Conservation (phyloP, 1,284 basidiomycete species). For the Malassezia furfur region DNA sequence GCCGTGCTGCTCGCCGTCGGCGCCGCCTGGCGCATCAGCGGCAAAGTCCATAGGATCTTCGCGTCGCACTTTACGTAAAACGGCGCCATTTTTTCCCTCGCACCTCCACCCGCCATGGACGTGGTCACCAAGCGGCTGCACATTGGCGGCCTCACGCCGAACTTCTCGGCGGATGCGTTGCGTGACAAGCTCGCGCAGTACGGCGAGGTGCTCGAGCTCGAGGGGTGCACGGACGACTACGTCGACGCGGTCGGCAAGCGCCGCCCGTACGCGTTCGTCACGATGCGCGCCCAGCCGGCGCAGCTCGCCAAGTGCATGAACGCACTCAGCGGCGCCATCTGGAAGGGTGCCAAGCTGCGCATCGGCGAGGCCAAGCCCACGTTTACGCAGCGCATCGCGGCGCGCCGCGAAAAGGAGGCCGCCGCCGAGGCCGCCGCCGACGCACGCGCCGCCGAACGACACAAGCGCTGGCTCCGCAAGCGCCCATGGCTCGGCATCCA, state of each 20-base stretch:
- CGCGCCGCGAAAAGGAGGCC: conserved; percentile 16
- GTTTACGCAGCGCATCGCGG: conserved; percentile 12
- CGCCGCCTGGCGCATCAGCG: conserved; percentile 23
- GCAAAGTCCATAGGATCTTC: conserved; percentile 28
- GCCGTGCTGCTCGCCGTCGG: conserved; percentile 44
- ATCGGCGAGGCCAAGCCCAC: conserved; percentile 36
- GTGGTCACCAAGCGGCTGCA: conserved; percentile 23
- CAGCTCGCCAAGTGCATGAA: conserved; percentile 27
- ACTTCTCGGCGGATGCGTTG: conserved; percentile 30
- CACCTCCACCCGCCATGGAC: neutral
- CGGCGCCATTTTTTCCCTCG: neutral
- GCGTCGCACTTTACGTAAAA: conserved; percentile 21
- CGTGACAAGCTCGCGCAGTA: conserved; percentile 30
- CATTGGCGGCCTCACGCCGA: conserved; percentile 34
- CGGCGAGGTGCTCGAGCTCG: conserved; percentile 26
- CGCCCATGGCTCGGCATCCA: conserved; percentile 28
- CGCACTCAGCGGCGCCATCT: conserved; percentile 33
- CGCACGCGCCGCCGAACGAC: neutral
- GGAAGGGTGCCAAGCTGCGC: conserved; percentile 40
- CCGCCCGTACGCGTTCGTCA: conserved; percentile 29
- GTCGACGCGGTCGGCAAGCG: conserved; percentile 23
- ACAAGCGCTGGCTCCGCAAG: conserved; percentile 20
- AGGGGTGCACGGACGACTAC: conserved; percentile 24
- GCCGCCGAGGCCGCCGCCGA: neutral
- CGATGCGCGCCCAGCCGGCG: conserved; percentile 22